Base-by-base conservation (phyloP, 1,139 yeast genomes). In the Yamadazyma oceani region DNA sequence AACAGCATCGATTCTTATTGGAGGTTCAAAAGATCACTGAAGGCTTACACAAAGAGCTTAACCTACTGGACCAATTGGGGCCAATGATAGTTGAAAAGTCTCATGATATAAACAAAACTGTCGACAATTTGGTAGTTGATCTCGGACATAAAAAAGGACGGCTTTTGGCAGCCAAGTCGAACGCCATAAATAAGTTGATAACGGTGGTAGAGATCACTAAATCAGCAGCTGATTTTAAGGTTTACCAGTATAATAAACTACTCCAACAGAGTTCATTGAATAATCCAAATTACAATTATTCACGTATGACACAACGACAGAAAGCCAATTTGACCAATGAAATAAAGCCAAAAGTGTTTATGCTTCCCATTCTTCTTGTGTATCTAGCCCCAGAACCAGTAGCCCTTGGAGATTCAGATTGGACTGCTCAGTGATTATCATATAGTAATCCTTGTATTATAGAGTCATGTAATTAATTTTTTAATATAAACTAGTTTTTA, bases 181-280 rank as follows among this genome's bases (percentile, higher is more conserved):
- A 36, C 11, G 32, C 29, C 13, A 36, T 49, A 21, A 42, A 40
- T 23, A 45, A 46, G 26, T 30, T 48, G 9, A 41, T 49, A 5
- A 39, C 44, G 6, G 40, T 48, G 4, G 45, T 45, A 12, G 53
- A 49, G 32, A 42, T 46, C 4, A 41, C 37, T 11, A 49, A 49
- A 28, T 27, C 44, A 4, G 44, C 42, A 30, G 25, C 14, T 19
- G 8, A 19, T 19, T 6, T 19, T 5, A 8, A 17, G 13, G 28
- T 44, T 3, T 32, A 33, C 10, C 53, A 49, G 26, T 49, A 39
- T 32, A 49, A 49, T 23, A 40, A 37, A 25, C 28, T 46, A 10
- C 40, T 41, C 5, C 45, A 42, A 24, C 53, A 46, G 31, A 28
- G 36, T 4, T 38, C 47, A 2, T 28, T 32, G 10, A 38, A 35